These are phyloP conservation scores for Populus nigra DNA, from an alignment of 345 rosid genomes.

Conservation along the genomic window DNA sequence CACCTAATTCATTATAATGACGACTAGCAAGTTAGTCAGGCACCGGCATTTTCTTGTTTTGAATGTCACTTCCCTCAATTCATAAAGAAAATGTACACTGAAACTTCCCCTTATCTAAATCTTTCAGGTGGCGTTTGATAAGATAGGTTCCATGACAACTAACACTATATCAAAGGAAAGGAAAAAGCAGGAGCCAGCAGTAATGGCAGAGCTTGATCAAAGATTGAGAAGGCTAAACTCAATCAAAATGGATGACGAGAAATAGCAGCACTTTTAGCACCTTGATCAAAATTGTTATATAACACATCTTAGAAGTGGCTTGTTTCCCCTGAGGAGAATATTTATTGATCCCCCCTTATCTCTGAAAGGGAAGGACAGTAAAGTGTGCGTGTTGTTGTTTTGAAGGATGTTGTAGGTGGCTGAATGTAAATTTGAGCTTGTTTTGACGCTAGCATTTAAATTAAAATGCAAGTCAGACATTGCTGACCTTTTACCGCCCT, in stretches of 20 bases:
- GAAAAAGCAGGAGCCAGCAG: slow-evolving; percentile 97
- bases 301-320: slow-evolving; percentile 19
- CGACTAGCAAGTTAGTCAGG: background rate
- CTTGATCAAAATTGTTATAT: background rate
- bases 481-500: slow-evolving; percentile 4
- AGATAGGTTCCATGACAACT: slow-evolving; percentile 88
- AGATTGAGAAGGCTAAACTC: slow-evolving; percentile 84
- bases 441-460: background rate
- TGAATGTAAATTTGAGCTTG: slow-evolving; percentile 26
- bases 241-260: slow-evolving; percentile 49
- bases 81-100: background rate
- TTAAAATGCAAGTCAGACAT: slow-evolving; percentile 6
- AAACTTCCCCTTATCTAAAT: slow-evolving; percentile 2
- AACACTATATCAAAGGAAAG: slow-evolving; percentile 89
- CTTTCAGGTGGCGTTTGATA: slow-evolving; percentile 87
- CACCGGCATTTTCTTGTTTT: background rate
- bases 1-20: background rate
- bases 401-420: slow-evolving; percentile 17
- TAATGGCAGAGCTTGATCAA: slow-evolving; percentile 95
- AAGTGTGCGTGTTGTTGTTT: slow-evolving; percentile 13
- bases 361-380: slow-evolving; percentile 7
- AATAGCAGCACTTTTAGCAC: slow-evolving; percentile 14
- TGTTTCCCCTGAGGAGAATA: slow-evolving; percentile 13
- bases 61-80: background rate
- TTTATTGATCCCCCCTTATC: background rate